These are phyloP conservation scores for Lepiota subincarnata DNA, from an alignment of 768 basidiomycete genomes.

Conservation along the genomic window DNA sequence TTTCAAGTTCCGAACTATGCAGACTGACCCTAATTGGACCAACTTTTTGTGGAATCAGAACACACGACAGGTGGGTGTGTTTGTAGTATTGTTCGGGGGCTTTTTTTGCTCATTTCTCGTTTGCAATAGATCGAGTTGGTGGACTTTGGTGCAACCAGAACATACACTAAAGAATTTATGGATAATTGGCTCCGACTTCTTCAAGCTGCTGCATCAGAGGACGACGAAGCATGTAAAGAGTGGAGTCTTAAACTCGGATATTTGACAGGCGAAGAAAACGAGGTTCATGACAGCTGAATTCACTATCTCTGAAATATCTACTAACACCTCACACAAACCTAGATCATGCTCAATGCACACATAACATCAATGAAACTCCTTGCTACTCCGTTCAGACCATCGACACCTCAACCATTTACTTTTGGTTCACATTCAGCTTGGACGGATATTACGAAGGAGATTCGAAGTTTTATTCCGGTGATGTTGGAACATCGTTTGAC, in stretches of 20 bases:
- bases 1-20: constrained; percentile 90
- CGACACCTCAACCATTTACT: constrained; percentile 66
- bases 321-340: neutral
- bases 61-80: constrained; percentile 49
- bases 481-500: constrained; percentile 89
- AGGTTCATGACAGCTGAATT: constrained; percentile 41
- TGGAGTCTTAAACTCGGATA: constrained; percentile 86
- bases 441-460: constrained; percentile 70
- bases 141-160: constrained; percentile 93
- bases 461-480: constrained; percentile 78
- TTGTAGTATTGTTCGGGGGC: neutral
- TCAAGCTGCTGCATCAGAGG: constrained; percentile 67
- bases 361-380: constrained; percentile 79
- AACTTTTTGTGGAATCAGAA: constrained; percentile 88
- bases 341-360: constrained; percentile 88
- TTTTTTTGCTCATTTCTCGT: neutral
- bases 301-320: neutral
- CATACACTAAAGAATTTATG: constrained; percentile 83
- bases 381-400: constrained; percentile 75
- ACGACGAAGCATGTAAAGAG: constrained; percentile 60
- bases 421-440: constrained; percentile 67
- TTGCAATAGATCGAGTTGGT: constrained; percentile 69
- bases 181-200: constrained; percentile 84
- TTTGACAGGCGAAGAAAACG: constrained; percentile 82
- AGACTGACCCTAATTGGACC: constrained; percentile 98